Evolutionary conservation across 1,139 yeast genomes (phyloP), one percentile per base, ranked within the genome.

Genomic region (Yamadazyma taylorii): DNA sequence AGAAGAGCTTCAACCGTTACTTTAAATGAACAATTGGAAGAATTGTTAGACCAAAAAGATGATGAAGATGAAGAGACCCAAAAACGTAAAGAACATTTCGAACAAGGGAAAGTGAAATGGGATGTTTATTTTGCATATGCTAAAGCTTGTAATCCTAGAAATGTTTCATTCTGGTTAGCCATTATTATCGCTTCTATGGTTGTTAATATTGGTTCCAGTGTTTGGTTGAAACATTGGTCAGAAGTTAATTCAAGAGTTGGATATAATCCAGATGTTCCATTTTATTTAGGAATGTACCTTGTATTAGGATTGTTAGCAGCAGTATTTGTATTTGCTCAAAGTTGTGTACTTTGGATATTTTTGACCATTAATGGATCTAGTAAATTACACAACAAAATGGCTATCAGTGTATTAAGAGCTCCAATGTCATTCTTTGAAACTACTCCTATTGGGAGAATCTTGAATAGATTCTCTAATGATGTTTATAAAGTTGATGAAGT

Each of bases 341-440:
- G 84, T 11, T 62, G 85, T 29, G 70, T 85, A 40, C 74, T 87
- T 58, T 86, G 94, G 88, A 78, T 90, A 30, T 82, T 72, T 62
- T 88, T 96, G 60, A 79, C 95, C 2, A 85, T 92, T 50, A 79
- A 80, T 40, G 95, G 95, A 11, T 90, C 97, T 6, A 80, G 70
- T 43, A 76, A 71, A 41, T 72, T 92, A 43, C 98, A 92, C 60
- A 77, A 81, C 45, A 62, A 66, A 21, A 90, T 92, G 97, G 81
- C 95, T 4, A 61, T 63, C 24, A 71, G 89, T 43, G 96, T 92
- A 11, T 65, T 92, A 44, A 75, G 92, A 43, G 95, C 97, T 0
- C 98, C 98, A 43, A 94, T 92, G 98, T 77, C 89, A 26, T 92
- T 94, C 60, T 92, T 94, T 56, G 98, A 94, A 63, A 89, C 97